Evolutionary conservation across 2,329 filamentous ascomycete genomes (phyloP), one percentile per base, ranked within the genome.

Genomic region (Endocalyx cinctus): DNA sequence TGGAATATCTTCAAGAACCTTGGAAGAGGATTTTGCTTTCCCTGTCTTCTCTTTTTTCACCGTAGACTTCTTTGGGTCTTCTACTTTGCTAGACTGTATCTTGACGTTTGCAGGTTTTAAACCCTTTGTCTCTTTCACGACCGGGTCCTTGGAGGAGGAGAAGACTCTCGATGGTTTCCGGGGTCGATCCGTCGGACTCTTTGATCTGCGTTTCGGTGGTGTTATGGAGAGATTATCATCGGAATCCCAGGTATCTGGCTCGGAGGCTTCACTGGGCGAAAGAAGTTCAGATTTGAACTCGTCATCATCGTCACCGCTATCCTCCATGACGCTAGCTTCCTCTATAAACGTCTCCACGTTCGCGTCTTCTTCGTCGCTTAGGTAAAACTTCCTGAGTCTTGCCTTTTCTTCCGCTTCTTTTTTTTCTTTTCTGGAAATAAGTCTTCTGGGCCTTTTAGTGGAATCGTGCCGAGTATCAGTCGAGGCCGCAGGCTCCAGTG

Each of bases 271-370:
- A 5, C 37, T 40, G 28, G 38, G 31, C 20, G 45, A 43, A 6
- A 49, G 20, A 11, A 48, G 48, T n/a, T 23, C 30, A 19, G 45
- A 45, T 16, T 54, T 51, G 3, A 49, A 53, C n/a, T 35, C 38
- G 5, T 47, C 45, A 10, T 49, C 45, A 10, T 46, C 34, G 23
- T n/a, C n/a, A n/a, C n/a, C n/a, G n/a, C n/a, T n/a, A n/a, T 46
- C 33, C 8, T 41, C 20, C 7, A 41, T 22, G n/a, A n/a, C n/a
- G n/a, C n/a, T n/a, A n/a, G n/a, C n/a, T n/a, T n/a, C n/a, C n/a
- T n/a, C n/a, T n/a, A n/a, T n/a, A n/a, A n/a, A n/a, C n/a, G n/a
- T n/a, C n/a, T n/a, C n/a, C n/a, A n/a, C n/a, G n/a, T n/a, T n/a
- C n/a, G n/a, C n/a, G n/a, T n/a, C n/a, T n/a, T n/a, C n/a, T n/a